Evolutionary conservation across 148 eudicot genomes (phyloP), one percentile per base, ranked within the genome.

Genomic region (Vaccinium corymbosum): DNA sequence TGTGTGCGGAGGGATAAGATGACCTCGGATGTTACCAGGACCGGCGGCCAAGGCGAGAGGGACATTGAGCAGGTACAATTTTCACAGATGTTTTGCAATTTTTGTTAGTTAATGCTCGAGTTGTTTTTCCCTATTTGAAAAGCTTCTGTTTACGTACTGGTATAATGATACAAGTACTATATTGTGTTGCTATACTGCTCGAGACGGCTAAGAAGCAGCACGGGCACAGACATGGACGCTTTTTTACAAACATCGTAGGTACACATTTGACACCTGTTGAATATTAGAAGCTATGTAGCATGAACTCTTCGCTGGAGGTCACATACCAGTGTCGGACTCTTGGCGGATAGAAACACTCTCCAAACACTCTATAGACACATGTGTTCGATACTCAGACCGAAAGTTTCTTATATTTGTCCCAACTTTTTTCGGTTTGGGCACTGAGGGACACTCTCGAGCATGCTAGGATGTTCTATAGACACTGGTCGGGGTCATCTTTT

Each of bases 61-160:
- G 97, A 94, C 85, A 87, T 87, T 72, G 97, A 94, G 87, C 97
- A 94, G 93, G 97, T 94, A 87, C 73, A 81, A 72, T 16, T 79
- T 68, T 55, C 13, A 12, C 72, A 19, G 17, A 29, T 17, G 50
- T 17, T 51, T 80, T 15, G 17, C 16, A 25, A 2, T 56, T 57
- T 83, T 19, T 53, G 32, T 25, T 22, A 12, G 71, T 81, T 15
- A 5, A 71, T 82, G 74, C 22, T 79, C 9, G 56, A 29, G 38
- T 64, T 27, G n/a, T 46, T 80, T 80, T 51, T 78, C 27, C 10
- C 10, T 66, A n/a, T 79, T 55, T 0, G 6, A 73, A 73, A 32
- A 83, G 71, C 78, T 66, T 22, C 3, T 27, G 14, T 61, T 1
- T n/a, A 57, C n/a, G 72, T 29, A 78, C 20, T 52, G 56, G 51